Percentiles rank a stretch among this genome's conserved stretches.
Conservation (phyloP, 371 early-diverging fungal species). For the Actinomortierella ambigua region DNA sequence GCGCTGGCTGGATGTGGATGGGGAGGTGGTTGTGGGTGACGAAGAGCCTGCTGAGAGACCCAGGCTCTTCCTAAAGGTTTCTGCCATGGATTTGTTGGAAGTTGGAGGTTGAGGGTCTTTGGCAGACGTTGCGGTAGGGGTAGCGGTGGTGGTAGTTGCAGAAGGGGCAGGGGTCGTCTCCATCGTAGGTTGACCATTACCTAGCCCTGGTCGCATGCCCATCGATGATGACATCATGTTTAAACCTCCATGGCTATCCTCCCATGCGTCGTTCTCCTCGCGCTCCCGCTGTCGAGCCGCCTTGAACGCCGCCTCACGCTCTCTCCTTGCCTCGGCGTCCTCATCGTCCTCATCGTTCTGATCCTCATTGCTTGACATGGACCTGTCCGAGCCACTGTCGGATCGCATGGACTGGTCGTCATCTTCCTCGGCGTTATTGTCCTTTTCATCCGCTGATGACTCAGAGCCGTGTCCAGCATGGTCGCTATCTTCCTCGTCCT, state of each 20-base stretch:
- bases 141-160: too few relatives aligned
- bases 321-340: conserved; percentile 7
- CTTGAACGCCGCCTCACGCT: conserved; percentile 28
- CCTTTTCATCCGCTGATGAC: too few relatives aligned
- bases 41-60: conserved; percentile 17
- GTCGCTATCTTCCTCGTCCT: too few relatives aligned
- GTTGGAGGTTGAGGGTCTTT: background rate
- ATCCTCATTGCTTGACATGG: conserved; percentile 2
- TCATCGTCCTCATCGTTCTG: conserved; percentile 1
- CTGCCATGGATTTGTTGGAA: conserved; percentile 23
- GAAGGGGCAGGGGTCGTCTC: background rate
- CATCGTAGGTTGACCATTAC: too few relatives aligned
- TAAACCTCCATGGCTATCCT: conserved; percentile 13
- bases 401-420: background rate
- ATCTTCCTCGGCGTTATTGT: too few relatives aligned
- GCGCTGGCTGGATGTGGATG: conserved; percentile 7
- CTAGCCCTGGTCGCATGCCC: too few relatives aligned
- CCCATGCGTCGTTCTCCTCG: conserved; percentile 21
- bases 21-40: background rate
- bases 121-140: background rate
- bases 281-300: conserved; percentile 12
- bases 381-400: conserved; percentile 2
- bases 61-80: conserved; percentile 23
- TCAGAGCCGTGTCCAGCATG: too few relatives aligned
- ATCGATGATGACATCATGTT: conserved; percentile 4